phyloP scores from a whole-genome alignment of 1,139 yeast genomes.

The Saccharomyces hybrid region DNA sequence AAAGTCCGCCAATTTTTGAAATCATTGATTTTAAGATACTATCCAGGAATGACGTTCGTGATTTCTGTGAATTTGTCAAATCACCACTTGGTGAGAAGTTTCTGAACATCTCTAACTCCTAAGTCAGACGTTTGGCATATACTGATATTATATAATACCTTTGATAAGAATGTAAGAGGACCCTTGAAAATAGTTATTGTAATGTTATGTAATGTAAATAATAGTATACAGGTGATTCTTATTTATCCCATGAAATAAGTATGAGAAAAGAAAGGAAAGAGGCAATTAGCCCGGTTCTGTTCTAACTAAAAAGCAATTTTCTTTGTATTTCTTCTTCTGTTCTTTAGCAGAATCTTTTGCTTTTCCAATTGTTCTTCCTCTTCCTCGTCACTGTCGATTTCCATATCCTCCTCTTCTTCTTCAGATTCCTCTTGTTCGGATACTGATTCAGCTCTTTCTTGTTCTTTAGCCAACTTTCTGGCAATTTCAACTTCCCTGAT shows the following conservation, averaged over 20 bases:
- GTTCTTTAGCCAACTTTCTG: constrained; percentile 65
- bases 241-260: neutral
- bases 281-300: neutral
- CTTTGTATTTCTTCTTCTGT: constrained; percentile 45
- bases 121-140: neutral
- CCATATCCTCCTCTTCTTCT: constrained; percentile 39
- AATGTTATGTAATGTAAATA: neutral
- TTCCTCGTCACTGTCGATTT: constrained; percentile 37
- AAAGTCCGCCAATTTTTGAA: neutral
- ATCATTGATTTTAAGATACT: neutral
- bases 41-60: neutral
- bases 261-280: neutral
- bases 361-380: constrained; percentile 43
- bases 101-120: neutral
- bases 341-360: constrained; percentile 71
- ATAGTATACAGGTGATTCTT: neutral
- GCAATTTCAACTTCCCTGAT: constrained; percentile 90
- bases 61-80: neutral
- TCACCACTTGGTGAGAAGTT: neutral
- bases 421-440: constrained; percentile 41
- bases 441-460: constrained; percentile 48
- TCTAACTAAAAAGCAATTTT: constrained; percentile 28
- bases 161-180: neutral
- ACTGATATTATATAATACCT: neutral
- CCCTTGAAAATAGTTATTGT: neutral